Conservation (phyloP, 306 rosid species). For the Casuarina equisetifolia region DNA sequence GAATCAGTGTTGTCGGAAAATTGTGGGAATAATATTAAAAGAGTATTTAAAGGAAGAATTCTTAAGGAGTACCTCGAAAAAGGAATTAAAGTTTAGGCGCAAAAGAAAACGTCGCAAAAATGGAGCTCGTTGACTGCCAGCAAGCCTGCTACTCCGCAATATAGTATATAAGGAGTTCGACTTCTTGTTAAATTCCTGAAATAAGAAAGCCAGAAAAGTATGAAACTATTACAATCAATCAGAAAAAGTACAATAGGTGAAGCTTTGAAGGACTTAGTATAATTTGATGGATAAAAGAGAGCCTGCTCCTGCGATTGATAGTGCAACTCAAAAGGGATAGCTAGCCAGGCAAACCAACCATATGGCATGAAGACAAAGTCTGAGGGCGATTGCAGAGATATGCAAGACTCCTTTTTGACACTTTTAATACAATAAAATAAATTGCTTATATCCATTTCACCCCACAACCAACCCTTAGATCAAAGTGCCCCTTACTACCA, state of each 20-base stretch:
- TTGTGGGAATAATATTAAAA: too few species aligned
- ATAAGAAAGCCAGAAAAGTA: constrained; percentile 23
- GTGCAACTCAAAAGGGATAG: background rate
- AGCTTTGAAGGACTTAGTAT: background rate
- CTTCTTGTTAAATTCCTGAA: constrained; percentile 94
- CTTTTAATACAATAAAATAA: background rate
- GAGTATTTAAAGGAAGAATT: background rate
- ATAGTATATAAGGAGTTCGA: constrained; percentile 95
- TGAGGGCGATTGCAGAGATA: background rate
- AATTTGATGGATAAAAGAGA: background rate
- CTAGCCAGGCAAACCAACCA: background rate
- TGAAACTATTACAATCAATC: background rate
- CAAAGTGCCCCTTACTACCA: background rate
- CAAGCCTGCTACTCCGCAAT: constrained; percentile 95
- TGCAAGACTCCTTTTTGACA: background rate
- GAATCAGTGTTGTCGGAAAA: constrained; percentile 2
- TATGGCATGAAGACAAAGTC: background rate
- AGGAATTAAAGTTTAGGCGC: constrained; percentile 86
- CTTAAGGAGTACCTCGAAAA: constrained; percentile 67
- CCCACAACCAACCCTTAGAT: background rate
- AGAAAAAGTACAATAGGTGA: background rate
- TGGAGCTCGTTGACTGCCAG: constrained; percentile 96
- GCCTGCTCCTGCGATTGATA: background rate
- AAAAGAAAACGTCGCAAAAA: constrained; percentile 85
- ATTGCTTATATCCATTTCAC: background rate